A percentile compares a stretch with the other conserved stretches of the same genome.
These are phyloP conservation scores for Phytophthora multivora DNA, from an alignment of 352 stramenopile species.

Conservation along the genomic window DNA sequence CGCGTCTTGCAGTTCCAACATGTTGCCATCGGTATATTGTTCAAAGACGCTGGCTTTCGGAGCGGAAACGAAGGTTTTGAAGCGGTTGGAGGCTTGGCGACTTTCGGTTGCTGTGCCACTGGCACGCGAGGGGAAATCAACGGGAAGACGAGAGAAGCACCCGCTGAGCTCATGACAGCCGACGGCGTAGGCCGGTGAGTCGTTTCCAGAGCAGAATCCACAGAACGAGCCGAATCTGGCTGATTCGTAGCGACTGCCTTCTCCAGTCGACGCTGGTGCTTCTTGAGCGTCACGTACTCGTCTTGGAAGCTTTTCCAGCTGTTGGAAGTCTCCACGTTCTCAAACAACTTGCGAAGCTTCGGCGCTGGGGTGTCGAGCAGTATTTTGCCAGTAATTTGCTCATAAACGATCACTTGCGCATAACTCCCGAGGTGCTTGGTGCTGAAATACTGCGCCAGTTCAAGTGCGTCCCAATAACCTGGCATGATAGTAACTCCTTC, in stretches of 20 bases:
- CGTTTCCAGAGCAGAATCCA: constrained; percentile 10
- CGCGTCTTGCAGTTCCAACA: constrained; percentile 71
- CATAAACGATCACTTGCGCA: constrained; percentile 54
- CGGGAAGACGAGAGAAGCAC: constrained; percentile 32
- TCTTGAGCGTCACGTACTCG: constrained; percentile 45
- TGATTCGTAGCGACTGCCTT: constrained; percentile 14
- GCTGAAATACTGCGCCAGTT: constrained; percentile 66
- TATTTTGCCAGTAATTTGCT: constrained; percentile 68
- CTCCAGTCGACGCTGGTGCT: constrained; percentile 48
- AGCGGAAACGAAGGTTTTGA: constrained; percentile 20
- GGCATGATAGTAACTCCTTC: constrained; percentile 40
- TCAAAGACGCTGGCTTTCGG: constrained; percentile 34
- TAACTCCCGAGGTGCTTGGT: constrained; percentile 48
- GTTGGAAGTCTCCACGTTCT: constrained; percentile 25
- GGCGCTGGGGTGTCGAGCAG: constrained; percentile 51
- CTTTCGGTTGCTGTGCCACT: constrained; percentile 1
- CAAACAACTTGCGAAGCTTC: constrained; percentile 54
- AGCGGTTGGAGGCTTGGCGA: constrained; percentile 5
- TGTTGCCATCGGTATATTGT: constrained; percentile 46
- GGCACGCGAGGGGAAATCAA: constrained; percentile 35
- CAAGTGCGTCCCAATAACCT: constrained; percentile 59
- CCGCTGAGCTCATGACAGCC: constrained; percentile 21
- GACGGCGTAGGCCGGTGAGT: constrained; percentile 10
- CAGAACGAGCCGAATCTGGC: constrained; percentile 18
- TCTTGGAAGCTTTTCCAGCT: constrained; percentile 59